Percentiles rank a stretch among this genome's conserved stretches.
Evolutionary conservation across 2,329 filamentous ascomycete species (phyloP).

Genomic region (Clonostachys rhizophaga): DNA sequence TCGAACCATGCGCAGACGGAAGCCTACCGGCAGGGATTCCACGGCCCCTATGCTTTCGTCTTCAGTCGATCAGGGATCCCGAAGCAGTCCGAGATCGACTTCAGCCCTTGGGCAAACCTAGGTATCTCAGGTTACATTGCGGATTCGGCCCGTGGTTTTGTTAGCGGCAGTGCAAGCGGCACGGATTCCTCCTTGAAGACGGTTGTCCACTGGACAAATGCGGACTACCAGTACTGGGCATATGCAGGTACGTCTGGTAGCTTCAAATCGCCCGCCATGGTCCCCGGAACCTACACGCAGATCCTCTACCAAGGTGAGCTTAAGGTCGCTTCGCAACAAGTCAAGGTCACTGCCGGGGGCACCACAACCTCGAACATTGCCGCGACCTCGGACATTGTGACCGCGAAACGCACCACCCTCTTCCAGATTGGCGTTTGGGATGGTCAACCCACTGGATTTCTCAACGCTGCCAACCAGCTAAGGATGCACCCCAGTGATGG

Average conservation of each 20-base stretch:
- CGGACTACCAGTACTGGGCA: conserved; percentile 59
- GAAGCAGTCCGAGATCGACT: conserved; percentile 38
- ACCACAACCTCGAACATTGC: conserved; percentile 45
- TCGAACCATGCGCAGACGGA: conserved; percentile 61
- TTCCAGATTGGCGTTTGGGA: conserved; percentile 65
- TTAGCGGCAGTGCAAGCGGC: conserved; percentile 56
- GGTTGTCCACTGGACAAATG: conserved; percentile 64
- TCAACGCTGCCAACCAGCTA: conserved; percentile 61
- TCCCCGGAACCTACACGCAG: conserved; percentile 65
- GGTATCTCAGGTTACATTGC: conserved; percentile 54
- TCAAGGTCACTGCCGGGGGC: conserved; percentile 43
- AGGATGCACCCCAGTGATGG: conserved; percentile 65
- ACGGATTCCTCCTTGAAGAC: conserved; percentile 40
- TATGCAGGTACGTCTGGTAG: conserved; percentile 47
- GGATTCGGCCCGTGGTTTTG: conserved; percentile 49
- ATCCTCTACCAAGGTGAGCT: conserved; percentile 58
- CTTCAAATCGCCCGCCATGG: conserved; percentile 63
- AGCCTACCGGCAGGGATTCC: conserved; percentile 54
- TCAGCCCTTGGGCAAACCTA: conserved; percentile 55
- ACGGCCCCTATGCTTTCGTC: conserved; percentile 59
- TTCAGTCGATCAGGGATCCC: conserved; percentile 57
- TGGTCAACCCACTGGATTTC: conserved; percentile 58
- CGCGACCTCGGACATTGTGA: conserved; percentile 18
- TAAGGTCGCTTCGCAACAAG: conserved; percentile 42
- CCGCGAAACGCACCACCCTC: conserved; percentile 43